Conservation (phyloP, 2,329 filamentous ascomycete genomes). For the Escovopsis sp. region DNA sequence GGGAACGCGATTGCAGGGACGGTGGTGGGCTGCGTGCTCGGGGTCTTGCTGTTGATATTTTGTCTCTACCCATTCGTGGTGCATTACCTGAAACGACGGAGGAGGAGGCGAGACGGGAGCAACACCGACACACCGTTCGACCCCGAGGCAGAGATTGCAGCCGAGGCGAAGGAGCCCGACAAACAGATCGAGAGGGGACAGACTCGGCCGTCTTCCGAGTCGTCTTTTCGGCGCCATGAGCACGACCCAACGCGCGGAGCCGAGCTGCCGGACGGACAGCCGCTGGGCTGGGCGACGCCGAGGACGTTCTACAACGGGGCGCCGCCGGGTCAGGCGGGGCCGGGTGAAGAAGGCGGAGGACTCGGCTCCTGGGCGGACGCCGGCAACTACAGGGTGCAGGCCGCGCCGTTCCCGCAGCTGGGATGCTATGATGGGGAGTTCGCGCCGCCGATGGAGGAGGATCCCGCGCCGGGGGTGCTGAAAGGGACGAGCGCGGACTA, state of each 20-base stretch:
- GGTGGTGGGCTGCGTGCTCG: conserved; percentile 21
- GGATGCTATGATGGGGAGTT: conserved; percentile 6
- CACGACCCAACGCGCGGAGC: conserved; percentile 14
- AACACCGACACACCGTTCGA: conserved; percentile 11
- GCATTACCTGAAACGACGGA: conserved; percentile 16
- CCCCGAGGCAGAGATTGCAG: conserved; percentile 15
- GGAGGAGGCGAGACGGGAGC: conserved; percentile 11
- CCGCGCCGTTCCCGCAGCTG: conserved; percentile 4
- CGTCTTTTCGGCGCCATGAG: conserved; percentile 18
- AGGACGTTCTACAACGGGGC: no score
- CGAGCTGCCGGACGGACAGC: conserved; percentile 11
- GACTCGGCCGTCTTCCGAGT: conserved; percentile 21
- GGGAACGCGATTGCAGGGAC: conserved; percentile 23
- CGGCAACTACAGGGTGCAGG: conserved; percentile 3
- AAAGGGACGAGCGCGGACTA: conserved; percentile 25
- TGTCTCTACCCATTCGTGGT: conserved; percentile 26
- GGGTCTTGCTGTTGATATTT: conserved; percentile 17
- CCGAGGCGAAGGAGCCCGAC: conserved; percentile 5
- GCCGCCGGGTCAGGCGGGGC: no score
- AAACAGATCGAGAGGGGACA: conserved; percentile 8
- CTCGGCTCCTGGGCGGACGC: background rate
- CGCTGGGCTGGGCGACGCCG: conserved; percentile 10
- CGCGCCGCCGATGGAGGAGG: conserved; percentile 8
- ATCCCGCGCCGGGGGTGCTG: conserved; percentile 14
- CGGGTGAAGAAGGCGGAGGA: no score